phyloP scores from a whole-genome alignment of 768 basidiomycete species.

The Russula emetica region DNA sequence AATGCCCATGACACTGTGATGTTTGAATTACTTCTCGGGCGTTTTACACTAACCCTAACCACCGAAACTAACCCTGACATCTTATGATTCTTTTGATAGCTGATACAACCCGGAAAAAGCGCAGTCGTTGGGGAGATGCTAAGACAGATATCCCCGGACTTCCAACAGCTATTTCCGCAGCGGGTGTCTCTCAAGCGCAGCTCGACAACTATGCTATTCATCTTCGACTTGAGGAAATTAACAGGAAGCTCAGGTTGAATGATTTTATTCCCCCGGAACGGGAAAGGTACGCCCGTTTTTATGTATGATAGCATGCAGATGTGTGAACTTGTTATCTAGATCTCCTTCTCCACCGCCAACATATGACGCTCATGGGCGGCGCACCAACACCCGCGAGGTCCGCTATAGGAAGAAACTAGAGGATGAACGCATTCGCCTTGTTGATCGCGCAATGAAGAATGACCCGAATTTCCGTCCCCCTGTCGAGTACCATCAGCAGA shows the following conservation, averaged over 20 bases:
- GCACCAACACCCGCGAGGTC: conserved; percentile 98
- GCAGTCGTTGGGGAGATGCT: conserved; percentile 96
- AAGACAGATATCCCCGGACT: conserved; percentile 88
- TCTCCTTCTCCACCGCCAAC: conserved; percentile 97
- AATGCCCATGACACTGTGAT: conserved; percentile 17
- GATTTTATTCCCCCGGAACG: conserved; percentile 95
- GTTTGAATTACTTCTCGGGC: conserved; percentile 28
- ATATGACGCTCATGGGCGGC: conserved; percentile 94
- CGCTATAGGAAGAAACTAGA: conserved; percentile 95
- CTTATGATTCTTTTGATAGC: conserved; percentile 47
- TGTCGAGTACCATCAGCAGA: conserved; percentile 92
- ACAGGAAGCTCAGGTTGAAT: conserved; percentile 87
- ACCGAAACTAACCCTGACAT: conserved; percentile 58
- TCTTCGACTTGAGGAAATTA: conserved; percentile 94
- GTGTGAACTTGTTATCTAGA: conserved; percentile 38
- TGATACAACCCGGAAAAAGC: conserved; percentile 88
- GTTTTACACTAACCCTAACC: conserved; percentile 36
- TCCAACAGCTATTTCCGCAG: conserved; percentile 89
- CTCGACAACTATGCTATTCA: conserved; percentile 98
- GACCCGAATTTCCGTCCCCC: conserved; percentile 98
- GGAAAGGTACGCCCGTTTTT: conserved; percentile 59
- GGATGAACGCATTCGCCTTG: conserved; percentile 86
- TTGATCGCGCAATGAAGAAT: conserved; percentile 94
- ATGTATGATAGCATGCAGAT: background rate
- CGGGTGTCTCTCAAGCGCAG: conserved; percentile 91